Percentiles rank a stretch among this genome's conserved stretches.
Evolutionary conservation across 2,329 filamentous ascomycete species (phyloP).

Genomic region (Cercospora sojina): DNA sequence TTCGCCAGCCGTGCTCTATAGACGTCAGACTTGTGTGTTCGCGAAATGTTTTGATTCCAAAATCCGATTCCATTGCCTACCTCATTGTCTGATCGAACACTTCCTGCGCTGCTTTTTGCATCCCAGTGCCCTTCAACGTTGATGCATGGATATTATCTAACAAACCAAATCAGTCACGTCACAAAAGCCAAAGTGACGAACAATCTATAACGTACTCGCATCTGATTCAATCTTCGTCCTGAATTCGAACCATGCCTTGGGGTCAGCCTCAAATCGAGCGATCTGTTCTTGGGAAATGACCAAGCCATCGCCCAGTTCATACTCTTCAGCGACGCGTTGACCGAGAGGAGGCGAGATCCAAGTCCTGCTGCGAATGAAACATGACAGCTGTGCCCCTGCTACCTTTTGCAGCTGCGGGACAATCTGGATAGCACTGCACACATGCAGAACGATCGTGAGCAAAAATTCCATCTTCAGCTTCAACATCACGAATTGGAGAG

Average conservation of each 20-base stretch:
- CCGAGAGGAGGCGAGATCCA: constrained; percentile 63
- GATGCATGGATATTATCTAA: constrained; percentile 48
- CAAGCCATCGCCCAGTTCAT: constrained; percentile 45
- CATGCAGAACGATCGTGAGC: neutral
- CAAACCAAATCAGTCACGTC: constrained; percentile 34
- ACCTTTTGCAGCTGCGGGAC: constrained; percentile 42
- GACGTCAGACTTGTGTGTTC: no score
- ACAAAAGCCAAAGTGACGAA: neutral
- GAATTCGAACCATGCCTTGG: constrained; percentile 56
- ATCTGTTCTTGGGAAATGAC: constrained; percentile 58
- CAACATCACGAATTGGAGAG: neutral
- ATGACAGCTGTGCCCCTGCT: constrained; percentile 50
- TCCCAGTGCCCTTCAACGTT: constrained; percentile 42
- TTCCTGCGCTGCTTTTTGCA: constrained; percentile 40
- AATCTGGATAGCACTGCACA: constrained; percentile 42
- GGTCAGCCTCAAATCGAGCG: constrained; percentile 57
- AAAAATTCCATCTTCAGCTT: neutral
- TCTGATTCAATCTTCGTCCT: constrained; percentile 49
- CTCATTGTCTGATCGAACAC: constrained; percentile 46
- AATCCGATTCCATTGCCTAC: no score
- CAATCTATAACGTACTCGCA: constrained; percentile 43
- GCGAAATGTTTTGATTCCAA: no score
- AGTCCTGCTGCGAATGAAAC: constrained; percentile 63
- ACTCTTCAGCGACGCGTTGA: constrained; percentile 33
- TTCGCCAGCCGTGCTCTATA: constrained; percentile 37